Base-by-base conservation (phyloP, 306 rosid genomes). In the Benincasa hispida region DNA sequence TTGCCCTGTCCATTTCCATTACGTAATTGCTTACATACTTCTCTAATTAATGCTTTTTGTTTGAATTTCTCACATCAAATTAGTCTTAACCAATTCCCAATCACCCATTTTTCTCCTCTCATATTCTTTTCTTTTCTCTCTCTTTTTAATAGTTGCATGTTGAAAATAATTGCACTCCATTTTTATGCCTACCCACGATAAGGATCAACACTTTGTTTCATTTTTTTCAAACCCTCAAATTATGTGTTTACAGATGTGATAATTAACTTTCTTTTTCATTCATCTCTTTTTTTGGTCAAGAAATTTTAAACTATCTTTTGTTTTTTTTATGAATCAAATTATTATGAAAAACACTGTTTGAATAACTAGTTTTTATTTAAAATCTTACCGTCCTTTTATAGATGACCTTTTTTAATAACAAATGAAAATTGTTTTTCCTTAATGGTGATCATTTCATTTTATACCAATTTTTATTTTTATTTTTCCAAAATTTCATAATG, bases 81-180 rank as follows among this genome's bases (percentile, higher is more conserved):
- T 61, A 12, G 8, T 27, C 37, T 58, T 6, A 60, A 2, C 0
- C 19, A 14, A 28, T 60, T 79, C 82, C 77, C 79, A 80, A 81
- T 74, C 77, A 50, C 56, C 54, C 61, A 74, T 78, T 54, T 4
- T 7, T 63, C 7, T 77, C 81, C 72, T 5, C 66, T 84, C 83
- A 70, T 0, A 13, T 62, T 63, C 5, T 30, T 28, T 32, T 13
- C 21, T 28, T n/a, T 55, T 10, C 24, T 3, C 5, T 56, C 12
- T 59, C 37, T 5, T 24, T 58, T 58, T 58, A 27, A 13, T 10
- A 0, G 37, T 59, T 15, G 65, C n/a, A 28, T 60, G 66, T 60
- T 60, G 11, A 28, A 28, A 60, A 27, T 0, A 45, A 11, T 5
- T 5, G 4, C 7, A 27, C 9, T 59, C 66, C 3, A 60, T 5